Conservation (phyloP, 179 eudicot genomes). For the Heliamphora pulchella region DNA sequence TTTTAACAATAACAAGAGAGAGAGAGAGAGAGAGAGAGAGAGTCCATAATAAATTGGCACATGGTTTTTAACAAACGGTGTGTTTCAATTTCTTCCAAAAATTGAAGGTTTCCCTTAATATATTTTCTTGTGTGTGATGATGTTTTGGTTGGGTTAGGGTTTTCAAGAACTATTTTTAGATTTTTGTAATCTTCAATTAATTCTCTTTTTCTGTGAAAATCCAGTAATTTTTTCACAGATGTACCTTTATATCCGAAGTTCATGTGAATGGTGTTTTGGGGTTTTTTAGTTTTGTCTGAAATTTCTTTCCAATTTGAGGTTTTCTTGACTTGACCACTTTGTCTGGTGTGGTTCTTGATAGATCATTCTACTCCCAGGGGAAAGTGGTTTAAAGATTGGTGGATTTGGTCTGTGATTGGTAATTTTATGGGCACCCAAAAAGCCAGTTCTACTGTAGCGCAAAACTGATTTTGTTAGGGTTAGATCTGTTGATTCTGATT, state of each 20-base stretch:
- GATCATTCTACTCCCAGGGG: not conserved
- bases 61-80: slow-evolving; percentile 9
- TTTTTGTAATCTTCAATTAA: not conserved
- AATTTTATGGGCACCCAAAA: slow-evolving; percentile 2
- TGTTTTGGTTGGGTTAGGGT: slow-evolving; percentile 10
- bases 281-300: slow-evolving; percentile 7
- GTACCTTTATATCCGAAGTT: not conserved
- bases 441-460: slow-evolving; percentile 2
- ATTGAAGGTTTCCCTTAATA: not conserved
- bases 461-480: not conserved
- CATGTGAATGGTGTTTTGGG: slow-evolving; percentile 8
- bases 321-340: slow-evolving; percentile 3
- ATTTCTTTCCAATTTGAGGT: slow-evolving; percentile 7
- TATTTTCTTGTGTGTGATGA: not conserved
- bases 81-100: not conserved
- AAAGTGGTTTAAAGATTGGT: not conserved
- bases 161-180: slow-evolving; percentile 5
- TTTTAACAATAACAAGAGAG: not conserved
- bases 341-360: not conserved
- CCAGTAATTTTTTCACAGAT: slow-evolving; percentile 2
- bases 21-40: not conserved
- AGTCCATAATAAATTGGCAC: not conserved
- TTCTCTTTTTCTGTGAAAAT: not conserved
- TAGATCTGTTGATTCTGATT: slow-evolving; percentile 16
- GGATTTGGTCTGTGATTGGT: not conserved